Conservation (phyloP, 169 alveolate species). For the Plasmodium chabaudi region DNA sequence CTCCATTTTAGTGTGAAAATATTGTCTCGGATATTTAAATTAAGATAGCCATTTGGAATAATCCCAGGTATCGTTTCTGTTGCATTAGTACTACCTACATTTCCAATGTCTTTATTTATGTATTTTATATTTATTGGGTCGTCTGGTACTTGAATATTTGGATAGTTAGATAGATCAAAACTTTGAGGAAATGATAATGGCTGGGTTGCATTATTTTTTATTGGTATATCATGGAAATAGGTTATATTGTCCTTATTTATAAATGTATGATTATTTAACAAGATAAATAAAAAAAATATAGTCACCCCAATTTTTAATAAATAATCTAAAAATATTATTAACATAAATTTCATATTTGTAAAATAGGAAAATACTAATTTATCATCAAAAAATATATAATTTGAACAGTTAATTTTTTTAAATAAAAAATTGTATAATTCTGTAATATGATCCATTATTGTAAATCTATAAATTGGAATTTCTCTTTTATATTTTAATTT, state of each 20-base stretch:
- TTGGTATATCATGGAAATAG: slow-evolving; percentile 26
- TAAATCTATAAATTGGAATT: slow-evolving; percentile 51
- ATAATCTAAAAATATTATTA: slow-evolving; percentile 33
- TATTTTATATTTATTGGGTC: slow-evolving; percentile 25
- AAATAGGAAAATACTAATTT: slow-evolving; percentile 41
- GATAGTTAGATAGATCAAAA: slow-evolving; percentile 20
- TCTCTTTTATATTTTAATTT: slow-evolving; percentile 63
- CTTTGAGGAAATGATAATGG: slow-evolving; percentile 8
- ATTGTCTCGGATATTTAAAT: slow-evolving; percentile 26
- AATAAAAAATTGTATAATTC: slow-evolving; percentile 18
- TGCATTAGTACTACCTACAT: neutral
- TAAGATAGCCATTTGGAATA: slow-evolving; percentile 30
- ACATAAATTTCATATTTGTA: slow-evolving; percentile 34
- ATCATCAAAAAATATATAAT: slow-evolving; percentile 54
- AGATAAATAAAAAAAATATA: slow-evolving; percentile 30
- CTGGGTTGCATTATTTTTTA: neutral
- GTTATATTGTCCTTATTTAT: slow-evolving; percentile 9
- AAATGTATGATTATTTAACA: slow-evolving; percentile 22
- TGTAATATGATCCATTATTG: slow-evolving; percentile 27
- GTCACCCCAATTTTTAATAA: slow-evolving; percentile 42
- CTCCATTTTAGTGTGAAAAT: slow-evolving; percentile 35
- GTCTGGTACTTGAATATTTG: slow-evolving; percentile 14
- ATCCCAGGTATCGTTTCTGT: neutral
- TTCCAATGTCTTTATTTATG: slow-evolving; percentile 45
- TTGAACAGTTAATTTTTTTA: slow-evolving; percentile 18